phyloP scores from a whole-genome alignment of 2,329 filamentous ascomycete species.

The Ciborinia camelliae region DNA sequence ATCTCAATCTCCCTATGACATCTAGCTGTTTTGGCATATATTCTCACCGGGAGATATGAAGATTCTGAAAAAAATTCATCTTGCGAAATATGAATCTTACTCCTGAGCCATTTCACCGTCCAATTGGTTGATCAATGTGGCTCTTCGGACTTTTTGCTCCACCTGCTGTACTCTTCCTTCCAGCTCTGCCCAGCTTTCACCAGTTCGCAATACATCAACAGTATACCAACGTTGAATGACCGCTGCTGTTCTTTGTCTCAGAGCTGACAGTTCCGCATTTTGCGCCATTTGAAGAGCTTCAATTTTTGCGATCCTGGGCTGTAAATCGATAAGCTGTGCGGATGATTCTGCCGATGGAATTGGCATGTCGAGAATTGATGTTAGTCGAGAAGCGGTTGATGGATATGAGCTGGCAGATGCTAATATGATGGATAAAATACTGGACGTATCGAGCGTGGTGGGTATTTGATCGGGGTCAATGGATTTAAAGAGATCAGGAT shows the following conservation, averaged over 20 bases:
- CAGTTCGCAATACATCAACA: slow-evolving; percentile 32
- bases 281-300: slow-evolving; percentile 36
- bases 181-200: slow-evolving; percentile 38
- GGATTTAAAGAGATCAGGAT: slow-evolving; percentile 38
- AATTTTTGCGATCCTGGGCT: slow-evolving; percentile 35
- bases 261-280: slow-evolving; percentile 32
- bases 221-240: slow-evolving; percentile 37
- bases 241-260: slow-evolving; percentile 35
- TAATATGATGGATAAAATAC: slow-evolving; percentile 35
- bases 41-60: neutral
- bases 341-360: slow-evolving; percentile 35
- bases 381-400: slow-evolving; percentile 37
- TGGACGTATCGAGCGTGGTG: slow-evolving; percentile 32
- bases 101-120: slow-evolving; percentile 28
- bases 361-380: slow-evolving; percentile 36
- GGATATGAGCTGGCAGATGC: slow-evolving; percentile 37
- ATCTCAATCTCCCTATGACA: slow-evolving; percentile 6
- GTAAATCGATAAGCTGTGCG: slow-evolving; percentile 35
- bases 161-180: slow-evolving; percentile 34
- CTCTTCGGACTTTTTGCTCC: slow-evolving; percentile 33
- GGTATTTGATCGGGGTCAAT: slow-evolving; percentile 29
- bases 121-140: slow-evolving; percentile 24
- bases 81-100: slow-evolving; percentile 22
- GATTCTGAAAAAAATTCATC: slow-evolving; percentile 21
- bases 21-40: neutral